phyloP scores from a whole-genome alignment of 306 rosid genomes.

The Ceratonia siliqua region DNA sequence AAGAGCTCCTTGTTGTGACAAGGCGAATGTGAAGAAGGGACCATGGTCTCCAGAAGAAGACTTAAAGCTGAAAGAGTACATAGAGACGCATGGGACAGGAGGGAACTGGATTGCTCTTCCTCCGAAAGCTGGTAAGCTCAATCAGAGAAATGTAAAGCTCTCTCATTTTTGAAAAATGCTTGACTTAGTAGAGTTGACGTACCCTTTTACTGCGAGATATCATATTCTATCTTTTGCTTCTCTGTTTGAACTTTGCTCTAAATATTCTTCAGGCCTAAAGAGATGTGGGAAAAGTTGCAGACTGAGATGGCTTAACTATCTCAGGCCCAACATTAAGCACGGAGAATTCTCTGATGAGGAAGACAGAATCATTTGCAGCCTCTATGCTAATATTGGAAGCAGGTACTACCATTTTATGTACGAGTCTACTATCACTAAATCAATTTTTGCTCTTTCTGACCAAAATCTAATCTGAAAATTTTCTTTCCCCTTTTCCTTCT shows the following conservation, averaged over 20 bases:
- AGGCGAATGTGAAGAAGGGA: conserved; percentile 93
- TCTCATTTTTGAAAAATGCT: not conserved
- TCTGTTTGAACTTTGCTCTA: not conserved
- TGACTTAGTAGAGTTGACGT: not conserved
- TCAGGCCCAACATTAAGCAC: conserved; percentile 90
- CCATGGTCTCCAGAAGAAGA: conserved; percentile 99
- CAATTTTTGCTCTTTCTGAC: conserved; percentile 23
- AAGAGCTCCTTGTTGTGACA: conserved; percentile 98
- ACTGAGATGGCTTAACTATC: conserved; percentile 95
- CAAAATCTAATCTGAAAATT: not conserved
- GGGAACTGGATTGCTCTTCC: conserved; percentile 98
- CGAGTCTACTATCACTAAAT: not conserved
- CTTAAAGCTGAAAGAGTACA: conserved; percentile 74
- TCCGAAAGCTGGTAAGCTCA: conserved; percentile 77
- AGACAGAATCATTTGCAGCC: conserved; percentile 81
- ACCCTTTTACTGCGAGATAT: not conserved
- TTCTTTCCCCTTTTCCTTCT: not conserved
- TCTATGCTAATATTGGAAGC: conserved; percentile 89
- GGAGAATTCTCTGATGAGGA: conserved; percentile 95
- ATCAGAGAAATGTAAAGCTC: not conserved
- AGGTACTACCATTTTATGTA: conserved; percentile 49
- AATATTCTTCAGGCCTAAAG: conserved; percentile 61
- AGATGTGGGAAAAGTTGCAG: conserved; percentile 97
- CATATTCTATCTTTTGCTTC: not conserved
- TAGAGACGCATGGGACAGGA: conserved; percentile 81